Evolutionary conservation across 495 filamentous ascomycete species (phyloP).

Genomic region (Talaromyces stipitatus): DNA sequence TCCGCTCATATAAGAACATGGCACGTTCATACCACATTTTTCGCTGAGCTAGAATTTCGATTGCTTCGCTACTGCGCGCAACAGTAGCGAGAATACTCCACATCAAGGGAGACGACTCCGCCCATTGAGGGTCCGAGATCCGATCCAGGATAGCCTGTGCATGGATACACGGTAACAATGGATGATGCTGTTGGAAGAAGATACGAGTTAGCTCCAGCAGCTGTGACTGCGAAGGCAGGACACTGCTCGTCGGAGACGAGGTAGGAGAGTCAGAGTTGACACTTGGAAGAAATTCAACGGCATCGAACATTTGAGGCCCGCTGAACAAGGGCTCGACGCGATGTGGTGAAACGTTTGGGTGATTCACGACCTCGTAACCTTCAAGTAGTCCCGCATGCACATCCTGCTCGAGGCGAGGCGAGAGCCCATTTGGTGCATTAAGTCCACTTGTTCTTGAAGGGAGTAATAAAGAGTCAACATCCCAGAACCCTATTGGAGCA

Average conservation of each 20-base stretch:
- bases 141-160: neutral
- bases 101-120: neutral
- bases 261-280: neutral
- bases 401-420: neutral
- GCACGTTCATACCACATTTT: neutral
- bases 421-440: neutral
- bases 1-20: neutral
- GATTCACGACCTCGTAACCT: neutral
- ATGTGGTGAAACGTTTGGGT: neutral
- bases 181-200: conserved; percentile 1
- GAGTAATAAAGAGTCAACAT: neutral
- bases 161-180: neutral
- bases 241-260: neutral
- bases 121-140: neutral
- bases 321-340: neutral
- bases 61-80: neutral
- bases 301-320: neutral
- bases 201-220: neutral
- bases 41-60: neutral
- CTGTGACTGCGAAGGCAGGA: neutral
- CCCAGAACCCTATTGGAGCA: neutral
- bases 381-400: neutral
- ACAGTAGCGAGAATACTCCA: neutral
- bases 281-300: neutral
- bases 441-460: neutral